A percentile compares a stretch with the other conserved stretches of the same genome.
These are phyloP conservation scores for Beauveria rudraprayagi DNA, from an alignment of 2,329 filamentous ascomycete species.

Conservation along the genomic window DNA sequence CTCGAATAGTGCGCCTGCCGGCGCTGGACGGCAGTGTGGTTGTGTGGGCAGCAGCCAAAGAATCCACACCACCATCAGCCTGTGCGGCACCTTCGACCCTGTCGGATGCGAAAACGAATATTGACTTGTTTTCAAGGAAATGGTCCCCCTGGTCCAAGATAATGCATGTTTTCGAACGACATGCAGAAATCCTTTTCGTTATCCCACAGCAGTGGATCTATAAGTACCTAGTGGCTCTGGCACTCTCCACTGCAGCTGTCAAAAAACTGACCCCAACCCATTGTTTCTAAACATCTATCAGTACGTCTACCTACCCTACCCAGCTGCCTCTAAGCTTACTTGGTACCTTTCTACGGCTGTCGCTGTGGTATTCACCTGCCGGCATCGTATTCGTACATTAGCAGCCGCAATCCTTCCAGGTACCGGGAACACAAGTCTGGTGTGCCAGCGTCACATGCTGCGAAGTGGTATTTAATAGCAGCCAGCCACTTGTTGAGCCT, in stretches of 20 bases:
- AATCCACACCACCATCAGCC: neutral
- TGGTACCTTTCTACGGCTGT: too few relatives aligned
- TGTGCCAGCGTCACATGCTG: neutral
- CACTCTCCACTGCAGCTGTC: constrained; percentile 2
- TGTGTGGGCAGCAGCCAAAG: neutral
- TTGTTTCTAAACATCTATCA: neutral
- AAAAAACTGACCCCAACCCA: neutral
- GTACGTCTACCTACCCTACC: too few relatives aligned
- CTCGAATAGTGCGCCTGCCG: neutral
- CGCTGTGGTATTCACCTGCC: neutral
- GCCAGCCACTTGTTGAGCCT: neutral
- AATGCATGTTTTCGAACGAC: neutral
- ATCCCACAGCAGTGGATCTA: neutral
- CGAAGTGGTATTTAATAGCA: neutral
- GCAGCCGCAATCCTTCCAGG: neutral
- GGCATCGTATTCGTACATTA: constrained; percentile 6
- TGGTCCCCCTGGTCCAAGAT: neutral
- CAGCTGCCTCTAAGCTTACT: too few relatives aligned
- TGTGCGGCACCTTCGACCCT: neutral
- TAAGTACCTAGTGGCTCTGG: neutral
- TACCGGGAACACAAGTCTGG: neutral
- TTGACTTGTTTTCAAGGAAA: neutral
- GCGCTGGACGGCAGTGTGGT: neutral
- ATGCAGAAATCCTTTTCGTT: neutral
- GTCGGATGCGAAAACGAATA: constrained; percentile 5